Evolutionary conservation across 2,329 filamentous ascomycete species (phyloP).

Genomic region (Phaeosphaeriaceae sp.): DNA sequence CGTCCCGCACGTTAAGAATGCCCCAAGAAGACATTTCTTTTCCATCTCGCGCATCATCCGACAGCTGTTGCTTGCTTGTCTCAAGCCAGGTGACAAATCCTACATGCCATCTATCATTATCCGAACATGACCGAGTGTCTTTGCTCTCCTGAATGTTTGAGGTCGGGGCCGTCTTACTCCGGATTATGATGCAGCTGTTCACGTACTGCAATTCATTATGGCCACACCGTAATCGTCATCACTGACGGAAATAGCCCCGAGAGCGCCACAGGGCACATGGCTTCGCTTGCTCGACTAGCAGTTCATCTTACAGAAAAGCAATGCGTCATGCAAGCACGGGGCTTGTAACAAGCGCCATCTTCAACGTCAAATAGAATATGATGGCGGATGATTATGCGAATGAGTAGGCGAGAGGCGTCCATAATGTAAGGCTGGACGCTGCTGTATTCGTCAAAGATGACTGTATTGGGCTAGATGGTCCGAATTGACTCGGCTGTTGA

Average conservation of each 20-base stretch:
- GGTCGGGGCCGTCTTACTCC: conserved; percentile 13
- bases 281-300: conserved; percentile 21
- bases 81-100: background rate
- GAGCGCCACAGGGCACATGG: conserved; percentile 19
- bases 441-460: conserved; percentile 39
- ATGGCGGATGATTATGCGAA: conserved; percentile 13
- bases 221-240: conserved; percentile 2
- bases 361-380: conserved; percentile 16
- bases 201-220: conserved; percentile 16
- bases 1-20: conserved; percentile 24
- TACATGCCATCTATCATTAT: conserved; percentile 12
- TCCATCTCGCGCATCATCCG: background rate
- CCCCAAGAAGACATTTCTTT: conserved; percentile 5
- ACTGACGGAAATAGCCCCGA: conserved; percentile 17
- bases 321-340: conserved; percentile 24
- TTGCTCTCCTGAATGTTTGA: background rate
- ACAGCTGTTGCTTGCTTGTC: conserved; percentile 1
- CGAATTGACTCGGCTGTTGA: conserved; percentile 28
- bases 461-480: conserved; percentile 32
- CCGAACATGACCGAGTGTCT: conserved; percentile 32
- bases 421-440: conserved; percentile 24
- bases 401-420: conserved; percentile 34
- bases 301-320: conserved; percentile 22
- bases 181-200: conserved; percentile 9
- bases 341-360: conserved; percentile 22